Percentiles rank a stretch among this genome's conserved stretches.
Evolutionary conservation across 1,284 basidiomycete species (phyloP).

Genomic region (Ceratobasidium sp.): DNA sequence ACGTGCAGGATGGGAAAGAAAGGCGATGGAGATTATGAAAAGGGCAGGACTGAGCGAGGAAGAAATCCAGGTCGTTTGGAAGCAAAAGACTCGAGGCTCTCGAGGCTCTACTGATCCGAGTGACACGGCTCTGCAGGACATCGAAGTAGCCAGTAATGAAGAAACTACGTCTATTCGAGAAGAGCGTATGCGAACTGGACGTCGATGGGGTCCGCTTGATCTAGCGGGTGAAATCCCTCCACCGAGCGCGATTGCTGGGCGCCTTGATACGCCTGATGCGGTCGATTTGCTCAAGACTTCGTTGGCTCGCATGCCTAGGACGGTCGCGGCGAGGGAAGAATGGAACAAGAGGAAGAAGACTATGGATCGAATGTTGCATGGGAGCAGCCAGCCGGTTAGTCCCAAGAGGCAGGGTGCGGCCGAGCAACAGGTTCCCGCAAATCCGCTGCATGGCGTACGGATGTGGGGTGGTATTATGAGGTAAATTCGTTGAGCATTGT

Average conservation of each 20-base stretch:
- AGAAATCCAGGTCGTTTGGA: constrained; percentile 26
- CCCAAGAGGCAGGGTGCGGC: constrained; percentile 26
- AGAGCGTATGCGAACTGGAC: constrained; percentile 29
- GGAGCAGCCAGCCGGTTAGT: constrained; percentile 19
- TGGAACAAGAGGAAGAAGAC: constrained; percentile 20
- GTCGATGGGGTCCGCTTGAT: constrained; percentile 40
- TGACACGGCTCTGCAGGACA: not conserved
- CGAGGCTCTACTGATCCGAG: not conserved
- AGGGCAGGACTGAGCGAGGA: constrained; percentile 32
- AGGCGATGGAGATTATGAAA: constrained; percentile 30
- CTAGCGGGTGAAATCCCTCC: constrained; percentile 40
- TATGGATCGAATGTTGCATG: constrained; percentile 11
- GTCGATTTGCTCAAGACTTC: constrained; percentile 38
- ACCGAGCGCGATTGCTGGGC: constrained; percentile 41
- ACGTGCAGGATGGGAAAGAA: constrained; percentile 36
- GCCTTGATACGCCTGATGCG: constrained; percentile 41
- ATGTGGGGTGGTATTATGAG: constrained; percentile 35
- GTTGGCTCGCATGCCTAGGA: constrained; percentile 22
- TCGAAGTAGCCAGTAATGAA: not conserved
- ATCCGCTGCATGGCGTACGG: constrained; percentile 30
- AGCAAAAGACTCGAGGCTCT: constrained; percentile 9
- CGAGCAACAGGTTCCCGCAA: constrained; percentile 33
- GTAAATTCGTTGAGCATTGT: constrained; percentile 8
- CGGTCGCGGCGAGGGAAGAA: not conserved
- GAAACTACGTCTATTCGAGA: constrained; percentile 7